These are phyloP conservation scores for Musa beccarii DNA, from an alignment of 176 grass and related monocot genomes.

Conservation along the genomic window DNA sequence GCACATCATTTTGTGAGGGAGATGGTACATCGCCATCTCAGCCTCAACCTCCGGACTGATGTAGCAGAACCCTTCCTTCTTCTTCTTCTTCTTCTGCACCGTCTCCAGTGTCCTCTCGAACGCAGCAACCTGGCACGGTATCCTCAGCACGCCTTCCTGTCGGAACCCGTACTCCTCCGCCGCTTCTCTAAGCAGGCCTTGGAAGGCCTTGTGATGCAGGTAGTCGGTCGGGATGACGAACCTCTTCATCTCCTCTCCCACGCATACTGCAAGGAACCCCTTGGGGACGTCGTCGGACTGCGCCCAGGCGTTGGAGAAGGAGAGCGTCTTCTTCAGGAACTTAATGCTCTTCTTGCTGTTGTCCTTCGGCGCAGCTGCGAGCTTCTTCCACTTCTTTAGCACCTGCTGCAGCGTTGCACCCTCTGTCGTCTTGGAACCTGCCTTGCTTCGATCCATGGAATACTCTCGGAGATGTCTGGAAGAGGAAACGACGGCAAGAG, in stretches of 20 bases:
- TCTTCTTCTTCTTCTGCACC: conserved; percentile 42
- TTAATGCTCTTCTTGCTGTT: conserved; percentile 25
- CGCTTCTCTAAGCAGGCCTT: conserved; percentile 57
- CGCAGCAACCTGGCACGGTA: conserved; percentile 61
- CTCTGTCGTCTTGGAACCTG: conserved; percentile 49
- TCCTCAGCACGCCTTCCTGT: conserved; percentile 68
- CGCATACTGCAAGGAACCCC: conserved; percentile 77
- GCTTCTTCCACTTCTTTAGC: conserved; percentile 79
- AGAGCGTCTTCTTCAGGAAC: conserved; percentile 30
- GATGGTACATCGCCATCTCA: conserved; percentile 21
- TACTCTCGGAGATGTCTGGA: too few species aligned
- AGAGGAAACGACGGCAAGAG: too few species aligned
- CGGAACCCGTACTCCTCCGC: conserved; percentile 95
- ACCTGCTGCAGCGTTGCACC: conserved; percentile 71
- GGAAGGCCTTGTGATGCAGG: conserved; percentile 63
- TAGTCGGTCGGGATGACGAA: conserved; percentile 93
- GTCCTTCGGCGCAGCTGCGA: conserved; percentile 29
- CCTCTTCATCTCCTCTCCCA: conserved; percentile 76
- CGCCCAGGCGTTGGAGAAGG: conserved; percentile 15
- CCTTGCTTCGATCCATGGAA: neutral
- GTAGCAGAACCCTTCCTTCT: conserved; percentile 29
- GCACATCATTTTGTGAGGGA: conserved; percentile 27
- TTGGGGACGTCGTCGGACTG: conserved; percentile 25
- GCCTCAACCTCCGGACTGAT: conserved; percentile 55
- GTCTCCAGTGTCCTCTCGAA: conserved; percentile 58